Percentiles rank a stretch among this genome's conserved stretches.
Evolutionary conservation across 495 filamentous ascomycete genomes (phyloP).

Genomic region (Penicillium macrosclerotiorum): DNA sequence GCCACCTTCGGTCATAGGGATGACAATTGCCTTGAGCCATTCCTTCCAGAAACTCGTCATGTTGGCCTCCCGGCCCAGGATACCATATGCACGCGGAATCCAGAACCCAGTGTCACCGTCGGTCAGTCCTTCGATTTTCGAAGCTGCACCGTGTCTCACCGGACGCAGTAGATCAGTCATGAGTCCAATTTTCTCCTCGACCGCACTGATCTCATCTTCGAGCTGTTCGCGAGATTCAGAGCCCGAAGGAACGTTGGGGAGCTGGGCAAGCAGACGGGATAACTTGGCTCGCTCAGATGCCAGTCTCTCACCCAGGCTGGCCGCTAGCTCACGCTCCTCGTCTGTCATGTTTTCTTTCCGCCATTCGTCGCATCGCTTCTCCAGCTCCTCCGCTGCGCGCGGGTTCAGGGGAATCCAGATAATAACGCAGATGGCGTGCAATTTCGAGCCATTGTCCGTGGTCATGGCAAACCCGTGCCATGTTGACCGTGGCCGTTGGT

Average conservation of each 20-base stretch:
- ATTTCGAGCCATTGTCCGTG: conserved; percentile 80
- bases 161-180: conserved; percentile 96
- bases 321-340: conserved; percentile 90
- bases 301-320: conserved; percentile 85
- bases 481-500: conserved; percentile 87
- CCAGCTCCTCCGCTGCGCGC: conserved; percentile 79
- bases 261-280: conserved; percentile 77
- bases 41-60: conserved; percentile 98
- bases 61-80: conserved; percentile 80
- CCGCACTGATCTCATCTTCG: conserved; percentile 91
- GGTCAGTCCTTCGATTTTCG: conserved; percentile 95
- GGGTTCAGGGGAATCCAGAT: conserved; percentile 87
- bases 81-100: conserved; percentile 91
- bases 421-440: conserved; percentile 89
- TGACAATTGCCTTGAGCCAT: conserved; percentile 87
- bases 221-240: conserved; percentile 76
- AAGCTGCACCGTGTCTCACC: conserved; percentile 88
- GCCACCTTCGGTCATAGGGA: conserved; percentile 89
- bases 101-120: conserved; percentile 95
- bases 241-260: conserved; percentile 76
- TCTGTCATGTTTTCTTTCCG: conserved; percentile 91
- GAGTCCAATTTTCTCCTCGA: conserved; percentile 93
- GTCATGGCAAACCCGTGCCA: conserved; percentile 99
- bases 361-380: conserved; percentile 92
- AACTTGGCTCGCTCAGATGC: conserved; percentile 88